Conservation (phyloP, 2,329 filamentous ascomycete species). For the Aspergillus viridinutans region DNA sequence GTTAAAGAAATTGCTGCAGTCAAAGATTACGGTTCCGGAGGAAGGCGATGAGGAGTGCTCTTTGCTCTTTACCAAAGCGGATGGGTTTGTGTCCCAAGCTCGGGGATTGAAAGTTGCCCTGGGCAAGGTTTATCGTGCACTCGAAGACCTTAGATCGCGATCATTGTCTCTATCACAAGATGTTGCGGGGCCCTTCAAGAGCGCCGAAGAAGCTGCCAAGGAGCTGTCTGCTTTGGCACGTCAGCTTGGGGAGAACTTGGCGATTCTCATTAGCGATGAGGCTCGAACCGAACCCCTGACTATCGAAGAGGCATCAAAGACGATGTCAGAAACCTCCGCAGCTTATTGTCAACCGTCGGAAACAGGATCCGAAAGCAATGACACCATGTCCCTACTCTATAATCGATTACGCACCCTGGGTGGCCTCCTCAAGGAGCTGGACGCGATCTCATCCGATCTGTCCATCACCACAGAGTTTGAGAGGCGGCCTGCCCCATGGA, state of each 20-base stretch:
- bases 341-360: conserved; percentile 24
- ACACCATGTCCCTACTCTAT: conserved; percentile 66
- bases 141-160: conserved; percentile 72
- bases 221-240: conserved; percentile 65
- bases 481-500: conserved; percentile 71
- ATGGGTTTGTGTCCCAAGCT: conserved; percentile 68
- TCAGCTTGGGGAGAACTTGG: conserved; percentile 62
- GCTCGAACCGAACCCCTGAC: conserved; percentile 64
- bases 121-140: conserved; percentile 69
- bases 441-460: conserved; percentile 65
- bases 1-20: conserved; percentile 62
- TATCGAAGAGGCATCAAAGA: conserved; percentile 61
- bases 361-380: conserved; percentile 33
- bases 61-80: conserved; percentile 66
- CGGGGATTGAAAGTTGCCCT: conserved; percentile 80
- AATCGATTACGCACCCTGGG: conserved; percentile 63
- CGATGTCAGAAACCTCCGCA: conserved; percentile 44
- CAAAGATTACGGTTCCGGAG: conserved; percentile 52
- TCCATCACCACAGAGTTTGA: conserved; percentile 77
- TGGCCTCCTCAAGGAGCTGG: conserved; percentile 64
- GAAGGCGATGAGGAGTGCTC: conserved; percentile 67
- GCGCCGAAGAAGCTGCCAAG: conserved; percentile 60
- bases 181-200: conserved; percentile 65
- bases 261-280: conserved; percentile 66
- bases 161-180: conserved; percentile 69